Percentiles rank a stretch among this genome's conserved stretches.
These are phyloP conservation scores for Plectosphaerella sp. DNA, from an alignment of 2,329 filamentous ascomycete species.

Conservation along the genomic window DNA sequence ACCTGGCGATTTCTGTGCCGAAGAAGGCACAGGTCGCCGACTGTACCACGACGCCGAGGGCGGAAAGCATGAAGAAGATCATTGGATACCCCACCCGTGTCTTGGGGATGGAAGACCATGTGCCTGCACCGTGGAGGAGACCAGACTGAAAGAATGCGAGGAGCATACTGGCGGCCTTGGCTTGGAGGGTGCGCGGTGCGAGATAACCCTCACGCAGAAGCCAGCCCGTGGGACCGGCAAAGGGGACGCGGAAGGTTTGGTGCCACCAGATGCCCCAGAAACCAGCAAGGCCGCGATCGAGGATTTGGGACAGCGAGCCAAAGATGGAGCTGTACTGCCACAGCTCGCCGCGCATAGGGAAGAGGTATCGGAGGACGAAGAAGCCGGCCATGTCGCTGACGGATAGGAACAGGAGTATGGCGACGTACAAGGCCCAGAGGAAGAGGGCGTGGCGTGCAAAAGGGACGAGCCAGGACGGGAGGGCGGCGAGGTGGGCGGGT, in stretches of 20 bases:
- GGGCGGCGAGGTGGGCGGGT: constrained; percentile 27
- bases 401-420: constrained; percentile 57
- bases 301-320: constrained; percentile 49
- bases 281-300: constrained; percentile 69
- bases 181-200: constrained; percentile 20
- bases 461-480: constrained; percentile 42
- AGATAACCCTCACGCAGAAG: constrained; percentile 37
- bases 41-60: constrained; percentile 61
- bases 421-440: constrained; percentile 49
- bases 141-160: constrained; percentile 64
- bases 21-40: constrained; percentile 28
- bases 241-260: constrained; percentile 76
- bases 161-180: constrained; percentile 28
- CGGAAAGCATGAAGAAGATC: constrained; percentile 70
- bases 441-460: constrained; percentile 53
- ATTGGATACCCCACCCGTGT: constrained; percentile 49
- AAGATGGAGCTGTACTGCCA: constrained; percentile 53
- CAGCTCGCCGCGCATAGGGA: constrained; percentile 45
- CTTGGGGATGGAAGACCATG: constrained; percentile 56
- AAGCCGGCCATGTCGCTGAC: constrained; percentile 55
- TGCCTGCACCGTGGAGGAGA: constrained; percentile 66
- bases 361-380: constrained; percentile 41
- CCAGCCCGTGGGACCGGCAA: constrained; percentile 54
- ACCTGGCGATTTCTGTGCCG: constrained; percentile 19
- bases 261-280: constrained; percentile 91